Percentiles rank a stretch among this genome's conserved stretches.
Evolutionary conservation across 2,329 filamentous ascomycete genomes (phyloP).

Genomic region (Phaeosphaeriaceae sp.): DNA sequence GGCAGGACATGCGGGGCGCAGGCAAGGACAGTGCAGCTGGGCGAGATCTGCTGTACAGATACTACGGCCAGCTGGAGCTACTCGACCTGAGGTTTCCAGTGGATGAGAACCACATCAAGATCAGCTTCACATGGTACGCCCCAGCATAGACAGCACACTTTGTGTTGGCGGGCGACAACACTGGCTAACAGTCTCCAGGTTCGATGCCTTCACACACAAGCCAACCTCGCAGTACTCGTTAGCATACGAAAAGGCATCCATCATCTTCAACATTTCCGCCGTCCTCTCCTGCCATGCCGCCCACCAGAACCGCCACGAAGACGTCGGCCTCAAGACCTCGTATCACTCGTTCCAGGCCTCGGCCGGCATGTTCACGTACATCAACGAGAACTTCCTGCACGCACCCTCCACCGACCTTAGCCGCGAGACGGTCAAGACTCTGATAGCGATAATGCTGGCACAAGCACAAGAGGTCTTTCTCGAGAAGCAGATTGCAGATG

Average conservation of each 20-base stretch:
- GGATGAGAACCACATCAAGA: constrained; percentile 99
- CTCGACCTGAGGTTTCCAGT: constrained; percentile 94
- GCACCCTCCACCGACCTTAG: constrained; percentile 96
- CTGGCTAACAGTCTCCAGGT: constrained; percentile 65
- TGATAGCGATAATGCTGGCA: constrained; percentile 91
- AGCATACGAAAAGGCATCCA: constrained; percentile 97
- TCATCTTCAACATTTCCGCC: constrained; percentile 99
- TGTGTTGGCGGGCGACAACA: neutral
- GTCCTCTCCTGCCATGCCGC: constrained; percentile 96
- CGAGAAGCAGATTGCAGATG: constrained; percentile 91
- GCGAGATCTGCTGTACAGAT: constrained; percentile 90
- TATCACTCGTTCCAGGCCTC: constrained; percentile 99
- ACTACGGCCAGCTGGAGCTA: constrained; percentile 96
- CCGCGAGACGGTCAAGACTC: constrained; percentile 90
- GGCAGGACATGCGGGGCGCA: constrained; percentile 97
- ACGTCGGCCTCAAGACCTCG: constrained; percentile 90
- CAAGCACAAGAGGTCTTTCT: constrained; percentile 97
- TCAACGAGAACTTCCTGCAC: constrained; percentile 99
- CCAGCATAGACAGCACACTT: neutral
- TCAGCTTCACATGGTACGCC: constrained; percentile 91
- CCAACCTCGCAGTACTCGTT: constrained; percentile 96
- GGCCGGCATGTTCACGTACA: constrained; percentile 99
- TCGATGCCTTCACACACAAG: constrained; percentile 99
- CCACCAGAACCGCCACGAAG: constrained; percentile 88
- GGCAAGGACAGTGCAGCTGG: constrained; percentile 96